Conservation (phyloP, 345 rosid genomes). For the Lenwebbia sp. region DNA sequence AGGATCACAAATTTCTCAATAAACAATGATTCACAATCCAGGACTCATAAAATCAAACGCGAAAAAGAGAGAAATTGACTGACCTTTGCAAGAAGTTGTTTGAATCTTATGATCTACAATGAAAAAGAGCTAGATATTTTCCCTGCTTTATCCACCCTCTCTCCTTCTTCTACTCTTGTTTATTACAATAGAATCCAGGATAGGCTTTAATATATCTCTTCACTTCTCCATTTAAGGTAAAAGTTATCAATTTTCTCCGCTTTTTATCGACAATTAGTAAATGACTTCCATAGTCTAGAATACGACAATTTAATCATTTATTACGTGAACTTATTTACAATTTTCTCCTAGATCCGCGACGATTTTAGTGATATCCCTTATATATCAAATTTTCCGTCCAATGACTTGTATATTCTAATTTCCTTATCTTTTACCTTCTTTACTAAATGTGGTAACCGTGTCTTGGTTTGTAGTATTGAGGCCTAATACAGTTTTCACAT, state of each 20-base stretch:
- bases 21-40: not conserved
- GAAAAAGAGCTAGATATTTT: not conserved
- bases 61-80: not conserved
- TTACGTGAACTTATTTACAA: not conserved
- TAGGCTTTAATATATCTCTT: not conserved
- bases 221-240: not conserved
- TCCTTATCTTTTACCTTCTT: not conserved
- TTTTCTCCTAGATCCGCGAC: not conserved
- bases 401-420: not conserved
- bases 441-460: not conserved
- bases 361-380: not conserved
- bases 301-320: not conserved
- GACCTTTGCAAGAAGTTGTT: not conserved
- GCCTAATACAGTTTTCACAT: not conserved
- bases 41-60: not conserved
- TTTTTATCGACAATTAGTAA: not conserved
- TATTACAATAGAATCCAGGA: not conserved
- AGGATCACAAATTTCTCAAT: not conserved
- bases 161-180: not conserved
- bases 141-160: not conserved
- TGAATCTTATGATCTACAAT: not conserved
- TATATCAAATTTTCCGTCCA: not conserved
- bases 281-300: not conserved
- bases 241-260: not conserved
- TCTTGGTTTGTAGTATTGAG: not conserved